These are phyloP conservation scores for Harringtonia lauricola DNA, from an alignment of 2,329 filamentous ascomycete species.

Conservation along the genomic window DNA sequence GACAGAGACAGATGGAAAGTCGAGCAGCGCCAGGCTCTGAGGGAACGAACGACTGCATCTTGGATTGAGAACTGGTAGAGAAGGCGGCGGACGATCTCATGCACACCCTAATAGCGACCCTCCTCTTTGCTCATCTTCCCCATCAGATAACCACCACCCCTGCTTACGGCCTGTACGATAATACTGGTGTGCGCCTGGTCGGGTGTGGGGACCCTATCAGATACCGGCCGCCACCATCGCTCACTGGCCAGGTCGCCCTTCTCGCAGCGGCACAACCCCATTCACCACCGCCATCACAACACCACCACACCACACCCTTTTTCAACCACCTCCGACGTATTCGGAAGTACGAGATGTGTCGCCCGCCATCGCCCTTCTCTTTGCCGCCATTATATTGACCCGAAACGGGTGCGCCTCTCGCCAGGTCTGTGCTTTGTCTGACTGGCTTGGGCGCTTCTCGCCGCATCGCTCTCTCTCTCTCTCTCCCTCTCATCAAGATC, in stretches of 20 bases:
- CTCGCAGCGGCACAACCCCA: background rate
- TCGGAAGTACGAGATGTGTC: background rate
- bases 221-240: background rate
- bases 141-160: constrained; percentile 3
- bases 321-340: background rate
- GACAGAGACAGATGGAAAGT: no score
- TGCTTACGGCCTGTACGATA: background rate
- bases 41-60: no score
- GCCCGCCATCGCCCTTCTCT: background rate
- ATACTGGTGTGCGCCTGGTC: background rate
- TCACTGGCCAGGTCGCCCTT: background rate
- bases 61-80: no score
- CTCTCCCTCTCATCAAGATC: no score
- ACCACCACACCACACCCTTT: background rate
- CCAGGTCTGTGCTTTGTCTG: no score
- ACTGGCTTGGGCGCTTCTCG: background rate
- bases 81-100: no score
- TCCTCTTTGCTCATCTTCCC: no score
- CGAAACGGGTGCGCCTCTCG: background rate
- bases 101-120: no score
- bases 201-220: constrained; percentile 4
- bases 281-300: background rate
- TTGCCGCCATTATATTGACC: background rate
- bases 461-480: background rate
- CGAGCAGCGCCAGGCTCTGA: no score